Conservation (phyloP, 2,329 filamentous ascomycete species). For the Cytospora schulzeri region DNA sequence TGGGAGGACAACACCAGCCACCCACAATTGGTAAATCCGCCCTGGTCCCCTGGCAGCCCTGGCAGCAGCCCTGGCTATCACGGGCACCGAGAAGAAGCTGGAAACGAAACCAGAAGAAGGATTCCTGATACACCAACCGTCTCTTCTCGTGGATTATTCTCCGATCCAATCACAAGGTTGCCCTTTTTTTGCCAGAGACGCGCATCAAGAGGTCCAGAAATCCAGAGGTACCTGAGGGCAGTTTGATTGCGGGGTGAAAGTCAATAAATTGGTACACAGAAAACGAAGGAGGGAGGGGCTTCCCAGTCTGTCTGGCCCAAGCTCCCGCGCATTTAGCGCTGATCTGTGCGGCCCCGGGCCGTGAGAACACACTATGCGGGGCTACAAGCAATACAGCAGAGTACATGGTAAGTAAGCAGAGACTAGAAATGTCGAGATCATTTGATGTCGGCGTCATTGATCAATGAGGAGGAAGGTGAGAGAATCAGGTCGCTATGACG, state of each 20-base stretch:
- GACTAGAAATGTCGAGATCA: background rate
- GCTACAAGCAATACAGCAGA: background rate
- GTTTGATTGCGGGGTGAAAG: background rate
- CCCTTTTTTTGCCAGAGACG: background rate
- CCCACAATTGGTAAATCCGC: constrained; percentile 14
- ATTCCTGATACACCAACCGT: background rate
- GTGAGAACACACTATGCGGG: constrained; percentile 17
- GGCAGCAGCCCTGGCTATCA: background rate
- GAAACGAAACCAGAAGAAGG: background rate
- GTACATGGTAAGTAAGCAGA: too few species aligned
- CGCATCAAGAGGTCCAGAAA: background rate
- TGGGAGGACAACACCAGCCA: constrained; percentile 28
- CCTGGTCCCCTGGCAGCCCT: constrained; percentile 6
- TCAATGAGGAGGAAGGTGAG: background rate
- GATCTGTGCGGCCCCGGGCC: constrained; percentile 20
- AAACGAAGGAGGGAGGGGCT: background rate
- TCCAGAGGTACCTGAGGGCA: background rate
- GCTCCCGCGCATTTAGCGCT: constrained; percentile 6
- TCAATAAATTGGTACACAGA: background rate
- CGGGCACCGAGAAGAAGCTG: background rate
- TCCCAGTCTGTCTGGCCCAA: background rate
- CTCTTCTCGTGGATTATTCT: background rate
- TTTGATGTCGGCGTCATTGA: background rate
- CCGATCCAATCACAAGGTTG: background rate
- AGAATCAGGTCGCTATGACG: too few species aligned